Conservation (phyloP, 768 basidiomycete species). For the Brasilioporus rufonigricans region DNA sequence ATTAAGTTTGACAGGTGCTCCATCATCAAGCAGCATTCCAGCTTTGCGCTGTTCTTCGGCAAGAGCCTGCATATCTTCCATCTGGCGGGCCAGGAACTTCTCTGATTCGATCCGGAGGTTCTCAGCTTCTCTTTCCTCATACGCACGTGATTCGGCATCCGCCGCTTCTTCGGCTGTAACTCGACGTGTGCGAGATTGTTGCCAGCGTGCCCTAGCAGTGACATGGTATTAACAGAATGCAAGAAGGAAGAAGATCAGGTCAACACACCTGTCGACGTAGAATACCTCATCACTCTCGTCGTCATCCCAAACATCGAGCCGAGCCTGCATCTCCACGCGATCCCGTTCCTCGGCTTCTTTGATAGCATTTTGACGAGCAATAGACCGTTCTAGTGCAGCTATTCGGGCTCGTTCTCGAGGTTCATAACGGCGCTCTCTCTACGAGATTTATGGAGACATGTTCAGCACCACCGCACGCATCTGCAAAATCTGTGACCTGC, state of each 20-base stretch:
- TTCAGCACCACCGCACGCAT: not conserved
- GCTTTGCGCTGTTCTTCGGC: conserved; percentile 90
- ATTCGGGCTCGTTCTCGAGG: conserved; percentile 84
- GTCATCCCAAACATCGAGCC: conserved; percentile 88
- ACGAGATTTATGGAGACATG: not conserved
- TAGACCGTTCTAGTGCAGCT: conserved; percentile 69
- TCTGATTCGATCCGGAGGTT: conserved; percentile 89
- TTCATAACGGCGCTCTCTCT: conserved; percentile 96
- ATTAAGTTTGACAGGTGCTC: conserved; percentile 83
- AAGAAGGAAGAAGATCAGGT: not conserved
- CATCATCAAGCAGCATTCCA: conserved; percentile 87
- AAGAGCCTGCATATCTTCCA: conserved; percentile 93
- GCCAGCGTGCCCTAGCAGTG: conserved; percentile 73
- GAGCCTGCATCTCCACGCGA: conserved; percentile 71
- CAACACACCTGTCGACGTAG: conserved; percentile 81
- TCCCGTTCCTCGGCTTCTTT: conserved; percentile 81
- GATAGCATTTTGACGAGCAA: conserved; percentile 66
- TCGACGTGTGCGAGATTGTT: conserved; percentile 65
- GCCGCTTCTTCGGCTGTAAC: conserved; percentile 78
- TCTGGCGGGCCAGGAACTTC: conserved; percentile 88
- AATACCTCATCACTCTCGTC: conserved; percentile 92
- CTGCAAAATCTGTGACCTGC: no score
- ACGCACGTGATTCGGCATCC: conserved; percentile 77
- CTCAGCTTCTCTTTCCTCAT: conserved; percentile 84
- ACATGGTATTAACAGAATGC: not conserved